Base-by-base conservation (phyloP, 148 eudicot genomes). In the Nepenthes mirabilis region DNA sequence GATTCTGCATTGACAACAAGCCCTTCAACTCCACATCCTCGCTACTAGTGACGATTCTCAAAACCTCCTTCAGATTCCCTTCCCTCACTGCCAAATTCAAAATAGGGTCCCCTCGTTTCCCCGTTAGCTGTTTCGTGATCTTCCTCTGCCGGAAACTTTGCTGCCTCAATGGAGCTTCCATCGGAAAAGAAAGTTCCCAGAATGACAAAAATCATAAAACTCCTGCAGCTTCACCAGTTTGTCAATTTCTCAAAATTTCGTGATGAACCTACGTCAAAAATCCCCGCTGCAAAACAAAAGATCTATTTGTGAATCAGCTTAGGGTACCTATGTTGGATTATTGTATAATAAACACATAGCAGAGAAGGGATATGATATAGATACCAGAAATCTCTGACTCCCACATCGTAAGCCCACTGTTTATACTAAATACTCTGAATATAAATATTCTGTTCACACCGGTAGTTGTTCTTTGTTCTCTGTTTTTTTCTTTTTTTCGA, bases 1-100 rank as follows among this genome's bases (percentile, higher is more conserved):
- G 80, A 36, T 82, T 82, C 55, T 63, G 80, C 76, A 64, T 82
- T 14, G 73, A 64, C 54, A 82, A 57, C 65, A 75, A 54, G 8
- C 70, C 72, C 58, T 63, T 70, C 49, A 78, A 64, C 58, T 70
- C 77, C 13, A 66, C 74, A 11, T 63, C 83, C 5, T 57, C 80
- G 23, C 50, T 55, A 52, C 36, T 60, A 7, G 36, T 63, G 7
- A 78, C 45, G 14, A 82, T 75, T 13, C 72, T 79, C 50, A 70
- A 36, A 56, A 64, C 74, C 48, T 35, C 57, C 36, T 63, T 68
- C 69, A 65, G 63, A 60, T 78, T 63, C 62, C 78, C 86, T 12
- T 76, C 65, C 56, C 83, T 82, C 5, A 71, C 74, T 1, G 80
- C 80, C 2, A 71, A 70, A 66, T 82, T 82, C 72, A 82, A 65